Evolutionary conservation across 2,329 filamentous ascomycete genomes (phyloP), one percentile per base, ranked within the genome.

Genomic region (Cladosporium sp.): DNA sequence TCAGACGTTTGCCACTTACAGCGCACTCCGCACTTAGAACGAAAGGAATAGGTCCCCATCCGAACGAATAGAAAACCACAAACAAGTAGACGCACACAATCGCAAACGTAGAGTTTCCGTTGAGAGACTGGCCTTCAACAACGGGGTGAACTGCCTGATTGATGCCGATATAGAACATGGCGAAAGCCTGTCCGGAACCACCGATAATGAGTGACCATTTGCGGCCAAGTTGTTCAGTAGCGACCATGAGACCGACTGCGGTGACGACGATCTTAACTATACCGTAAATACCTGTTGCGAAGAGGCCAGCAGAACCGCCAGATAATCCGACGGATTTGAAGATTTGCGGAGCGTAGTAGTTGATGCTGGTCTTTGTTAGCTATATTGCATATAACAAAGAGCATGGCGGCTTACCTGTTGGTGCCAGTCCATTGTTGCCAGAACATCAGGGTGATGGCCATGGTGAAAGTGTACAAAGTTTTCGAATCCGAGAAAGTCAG

Each of bases 51-150:
- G 80, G 79, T 5, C 80, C 80, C 79, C 79, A 82, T 23, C 74
- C 79, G 62, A 81, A 80, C 2, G 75, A 78, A 72, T 81, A 82
- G 70, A 81, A 81, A 11, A 81, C 78, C 8, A 81, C 80, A 61
- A 81, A 82, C 7, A 81, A 73, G 67, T 84, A 84, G 5, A 85
- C 80, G 72, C 83, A 84, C 60, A 84, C 78, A 73, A 85, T 83
- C 10, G 81, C 79, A 58, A 84, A 80, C 56, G 77, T 78, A 65
- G 73, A 89, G 13, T 89, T 87, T 0, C 86, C 80, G 1, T 88
- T 85, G 18, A 72, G 59, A 11, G 63, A 28, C 21, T 57, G 21
- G 14, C 69, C 68, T 25, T 65, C 26, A 1, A 85, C 73, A 0
- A 88, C 88, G 0, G 87, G 86, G 66, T 84, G 79, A 21, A 74